A percentile compares a stretch with the other conserved stretches of the same genome.
These are phyloP conservation scores for Nelumbo lutea DNA, from an alignment of 164 flowering plant species.

Conservation along the genomic window DNA sequence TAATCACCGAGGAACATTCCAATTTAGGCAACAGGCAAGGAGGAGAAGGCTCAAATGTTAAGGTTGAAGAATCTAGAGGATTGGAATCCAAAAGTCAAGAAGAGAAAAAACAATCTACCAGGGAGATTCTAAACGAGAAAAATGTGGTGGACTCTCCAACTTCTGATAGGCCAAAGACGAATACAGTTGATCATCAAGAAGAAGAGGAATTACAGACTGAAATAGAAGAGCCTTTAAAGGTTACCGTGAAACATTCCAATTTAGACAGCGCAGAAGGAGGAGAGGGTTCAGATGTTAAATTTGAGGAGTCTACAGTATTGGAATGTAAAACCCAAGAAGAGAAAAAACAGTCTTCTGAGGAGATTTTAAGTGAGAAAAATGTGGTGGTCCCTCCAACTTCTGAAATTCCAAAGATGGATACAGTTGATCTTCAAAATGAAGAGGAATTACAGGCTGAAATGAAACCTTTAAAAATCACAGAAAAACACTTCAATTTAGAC, in stretches of 20 bases:
- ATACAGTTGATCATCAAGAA: conserved; percentile 12
- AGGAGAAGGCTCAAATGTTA: conserved; percentile 9
- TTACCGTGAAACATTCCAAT: conserved; percentile 14
- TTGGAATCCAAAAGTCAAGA: conserved; percentile 21
- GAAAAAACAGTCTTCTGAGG: conserved; percentile 16
- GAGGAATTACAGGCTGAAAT: conserved; percentile 22
- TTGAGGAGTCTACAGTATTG: conserved; percentile 8
- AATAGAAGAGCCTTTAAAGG: conserved; percentile 17
- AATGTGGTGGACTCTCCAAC: conserved; percentile 11
- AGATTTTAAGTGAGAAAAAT: conserved; percentile 27
- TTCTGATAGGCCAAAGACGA: conserved; percentile 18
- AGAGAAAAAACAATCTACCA: conserved; percentile 15
- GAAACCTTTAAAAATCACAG: conserved; percentile 15
- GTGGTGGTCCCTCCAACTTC: conserved; percentile 8
- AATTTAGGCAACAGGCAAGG: conserved; percentile 13
- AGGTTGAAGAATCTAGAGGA: conserved; percentile 10
- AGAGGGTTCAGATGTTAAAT: conserved; percentile 10
- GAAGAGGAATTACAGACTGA: conserved; percentile 19
- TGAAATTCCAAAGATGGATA: conserved; percentile 18
- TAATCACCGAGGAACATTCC: conserved; percentile 13
- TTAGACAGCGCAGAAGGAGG: conserved; percentile 10
- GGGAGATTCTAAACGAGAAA: conserved; percentile 33
- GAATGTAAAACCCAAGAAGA: conserved; percentile 24
- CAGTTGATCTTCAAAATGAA: conserved; percentile 12
- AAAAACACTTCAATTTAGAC: conserved; percentile 15